Base-by-base conservation (phyloP, 331 rosid species). In the Spiraea crenata region DNA sequence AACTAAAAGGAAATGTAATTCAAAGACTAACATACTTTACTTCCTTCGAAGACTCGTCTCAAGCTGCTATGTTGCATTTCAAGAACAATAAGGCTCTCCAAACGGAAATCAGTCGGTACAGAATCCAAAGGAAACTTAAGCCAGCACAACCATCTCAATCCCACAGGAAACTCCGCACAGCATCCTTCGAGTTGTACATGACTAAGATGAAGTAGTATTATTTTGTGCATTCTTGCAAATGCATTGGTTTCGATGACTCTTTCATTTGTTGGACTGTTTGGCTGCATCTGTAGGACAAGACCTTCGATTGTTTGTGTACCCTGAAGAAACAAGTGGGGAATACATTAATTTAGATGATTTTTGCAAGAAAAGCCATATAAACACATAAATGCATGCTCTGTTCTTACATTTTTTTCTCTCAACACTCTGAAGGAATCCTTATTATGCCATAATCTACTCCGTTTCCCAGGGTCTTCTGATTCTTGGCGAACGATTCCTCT, bases 71-170 rank as follows among this genome's bases (percentile, higher is more conserved):
- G 7, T 0, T 57, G 57, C 68, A 77, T 56, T 38, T 77, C 73
- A 25, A 77, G 74, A 16, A 56, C 61, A 57, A 77, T 39, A 2
- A 77, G 45, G 12, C 39, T 64, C 37, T 20, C 68, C 35, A 63
- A 55, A 20, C 14, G 44, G 39, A 77, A 55, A 9, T 11, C 37
- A 2, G 1, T 3, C 1, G 81, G 81, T 14, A 76, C 56, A 56
- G 41, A 70, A 1, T 54, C 63, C 11, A 54, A 17, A 2, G 63
- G 42, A 54, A 54, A 69, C 7, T 46, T 5, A 54, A 0, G 0
- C 73, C 73, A 69, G 41, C 73, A 69, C 7, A 69, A 7, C 52
- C 19, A 6, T 41, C 41, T 69, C 35, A 69, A 4, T 52, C 25
- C 16, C 1, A 9, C 4, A 39, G 62, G 62, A 1, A 55, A 11